Conservation (phyloP, 1,139 yeast species). For the Geotrichum aggregatum region DNA sequence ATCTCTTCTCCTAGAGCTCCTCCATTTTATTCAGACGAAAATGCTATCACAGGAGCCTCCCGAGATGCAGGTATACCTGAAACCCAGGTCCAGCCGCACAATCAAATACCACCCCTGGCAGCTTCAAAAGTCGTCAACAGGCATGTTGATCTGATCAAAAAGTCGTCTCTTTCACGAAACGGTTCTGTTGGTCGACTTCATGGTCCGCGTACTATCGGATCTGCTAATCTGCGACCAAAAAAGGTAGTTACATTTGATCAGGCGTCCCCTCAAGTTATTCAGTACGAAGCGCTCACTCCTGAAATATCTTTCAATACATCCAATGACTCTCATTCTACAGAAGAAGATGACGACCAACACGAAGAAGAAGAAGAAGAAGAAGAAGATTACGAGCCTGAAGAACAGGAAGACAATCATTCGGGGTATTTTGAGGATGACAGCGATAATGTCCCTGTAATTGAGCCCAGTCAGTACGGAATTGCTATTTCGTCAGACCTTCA, state of each 20-base stretch:
- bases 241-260: constrained; percentile 39
- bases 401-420: constrained; percentile 28
- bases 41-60: neutral
- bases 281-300: constrained; percentile 43
- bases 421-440: constrained; percentile 31
- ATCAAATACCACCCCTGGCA: neutral
- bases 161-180: constrained; percentile 28
- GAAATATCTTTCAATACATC: constrained; percentile 37
- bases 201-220: constrained; percentile 33
- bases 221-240: constrained; percentile 23
- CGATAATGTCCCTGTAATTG: constrained; percentile 23
- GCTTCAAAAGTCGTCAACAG: neutral
- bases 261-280: constrained; percentile 40
- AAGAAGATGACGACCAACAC: constrained; percentile 27
- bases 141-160: constrained; percentile 17
- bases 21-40: neutral
- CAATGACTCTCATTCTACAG: constrained; percentile 22
- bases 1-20: neutral
- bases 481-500: constrained; percentile 27
- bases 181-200: constrained; percentile 33
- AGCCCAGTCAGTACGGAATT: constrained; percentile 30
- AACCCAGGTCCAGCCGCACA: neutral
- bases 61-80: neutral
- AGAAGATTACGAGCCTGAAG: constrained; percentile 16
- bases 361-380: constrained; percentile 28